These are phyloP conservation scores for Nemania sp. DNA, from an alignment of 2,329 filamentous ascomycete genomes.

Conservation along the genomic window DNA sequence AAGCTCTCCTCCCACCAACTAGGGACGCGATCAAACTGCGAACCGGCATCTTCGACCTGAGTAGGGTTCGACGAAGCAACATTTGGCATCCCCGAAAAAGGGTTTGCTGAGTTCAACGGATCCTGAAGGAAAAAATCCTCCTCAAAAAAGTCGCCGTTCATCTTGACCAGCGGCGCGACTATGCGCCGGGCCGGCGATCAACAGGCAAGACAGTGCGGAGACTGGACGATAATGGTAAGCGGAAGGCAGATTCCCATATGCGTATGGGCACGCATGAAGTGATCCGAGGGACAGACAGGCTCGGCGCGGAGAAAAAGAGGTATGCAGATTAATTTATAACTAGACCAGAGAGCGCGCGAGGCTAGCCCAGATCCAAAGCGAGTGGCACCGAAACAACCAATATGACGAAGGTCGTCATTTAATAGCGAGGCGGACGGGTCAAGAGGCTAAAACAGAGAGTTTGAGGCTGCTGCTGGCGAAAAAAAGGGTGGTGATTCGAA, in stretches of 20 bases:
- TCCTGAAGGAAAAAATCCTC: neutral
- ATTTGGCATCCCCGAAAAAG: conserved; percentile 16
- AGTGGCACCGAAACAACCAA: neutral
- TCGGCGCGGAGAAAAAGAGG: neutral
- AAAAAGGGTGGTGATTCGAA: conserved; percentile 17
- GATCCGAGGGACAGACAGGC: neutral
- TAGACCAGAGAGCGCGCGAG: neutral
- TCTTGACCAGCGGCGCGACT: conserved; percentile 13
- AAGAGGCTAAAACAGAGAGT: neutral
- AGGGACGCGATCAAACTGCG: conserved; percentile 25
- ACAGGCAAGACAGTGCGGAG: neutral
- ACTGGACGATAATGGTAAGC: neutral
- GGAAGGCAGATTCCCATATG: neutral
- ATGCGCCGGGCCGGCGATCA: conserved; percentile 3
- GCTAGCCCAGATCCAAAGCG: neutral
- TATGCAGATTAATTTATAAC: neutral
- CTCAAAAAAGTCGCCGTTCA: conserved; percentile 18
- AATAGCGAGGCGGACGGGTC: too few relatives aligned
- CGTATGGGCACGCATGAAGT: neutral
- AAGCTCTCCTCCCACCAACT: neutral
- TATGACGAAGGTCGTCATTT: neutral
- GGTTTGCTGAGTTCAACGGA: conserved; percentile 3
- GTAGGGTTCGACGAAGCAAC: conserved; percentile 13
- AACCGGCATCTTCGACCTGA: conserved; percentile 32
- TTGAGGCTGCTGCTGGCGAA: neutral